phyloP scores from a whole-genome alignment of 495 filamentous ascomycete genomes.

The Podospora pseudocomata region DNA sequence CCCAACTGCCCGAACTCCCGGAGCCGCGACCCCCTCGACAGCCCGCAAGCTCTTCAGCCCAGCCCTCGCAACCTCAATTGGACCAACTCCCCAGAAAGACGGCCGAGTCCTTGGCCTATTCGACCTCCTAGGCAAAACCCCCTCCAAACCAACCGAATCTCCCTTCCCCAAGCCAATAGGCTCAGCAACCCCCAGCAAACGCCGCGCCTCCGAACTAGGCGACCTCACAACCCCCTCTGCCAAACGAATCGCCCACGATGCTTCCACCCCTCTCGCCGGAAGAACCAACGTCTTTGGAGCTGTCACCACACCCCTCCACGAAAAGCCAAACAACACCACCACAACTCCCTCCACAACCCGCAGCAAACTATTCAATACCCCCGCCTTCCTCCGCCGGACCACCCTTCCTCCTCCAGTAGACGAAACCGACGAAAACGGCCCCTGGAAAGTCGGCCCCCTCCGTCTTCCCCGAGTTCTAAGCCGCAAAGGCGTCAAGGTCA shows the following conservation, averaged over 20 bases:
- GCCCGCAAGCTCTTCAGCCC: constrained; percentile 61
- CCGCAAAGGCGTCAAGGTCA: constrained; percentile 46
- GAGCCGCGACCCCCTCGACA: constrained; percentile 56
- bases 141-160: constrained; percentile 17
- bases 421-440: constrained; percentile 43
- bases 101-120: constrained; percentile 88
- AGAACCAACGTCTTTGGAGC: constrained; percentile 48
- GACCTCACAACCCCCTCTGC: constrained; percentile 8
- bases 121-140: constrained; percentile 67
- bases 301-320: constrained; percentile 37
- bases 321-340: constrained; percentile 44
- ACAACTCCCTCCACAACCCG: constrained; percentile 40
- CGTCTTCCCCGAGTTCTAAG: constrained; percentile 59
- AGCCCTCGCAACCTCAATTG: constrained; percentile 53
- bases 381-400: constrained; percentile 64
- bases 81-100: constrained; percentile 88
- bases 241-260: background rate
- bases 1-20: constrained; percentile 11
- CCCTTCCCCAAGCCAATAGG: constrained; percentile 33
- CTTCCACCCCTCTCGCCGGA: constrained; percentile 46
- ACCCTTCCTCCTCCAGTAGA: constrained; percentile 41
- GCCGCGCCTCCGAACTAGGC: constrained; percentile 2
- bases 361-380: constrained; percentile 37
- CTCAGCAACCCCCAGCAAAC: constrained; percentile 41
- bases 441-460: constrained; percentile 47